Evolutionary conservation across 2,329 filamentous ascomycete genomes (phyloP).

Genomic region (Neopestalotiopsis sp.): DNA sequence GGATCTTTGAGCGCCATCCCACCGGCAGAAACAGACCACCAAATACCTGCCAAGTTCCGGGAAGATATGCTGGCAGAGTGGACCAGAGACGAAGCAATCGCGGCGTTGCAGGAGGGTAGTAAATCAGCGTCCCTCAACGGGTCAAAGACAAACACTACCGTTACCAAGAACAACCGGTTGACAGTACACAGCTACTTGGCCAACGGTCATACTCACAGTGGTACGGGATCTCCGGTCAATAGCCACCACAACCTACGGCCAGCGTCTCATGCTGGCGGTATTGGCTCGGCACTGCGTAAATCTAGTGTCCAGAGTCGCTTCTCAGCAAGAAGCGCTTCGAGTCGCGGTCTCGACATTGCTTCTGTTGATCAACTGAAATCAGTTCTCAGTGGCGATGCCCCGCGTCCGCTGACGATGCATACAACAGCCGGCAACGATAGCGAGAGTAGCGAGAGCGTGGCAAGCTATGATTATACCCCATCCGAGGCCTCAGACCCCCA

Average conservation of each 20-base stretch:
- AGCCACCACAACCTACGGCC: constrained; percentile 57
- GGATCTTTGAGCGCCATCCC: constrained; percentile 47
- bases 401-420: constrained; percentile 43
- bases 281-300: constrained; percentile 52
- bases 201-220: constrained; percentile 43
- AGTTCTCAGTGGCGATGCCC: constrained; percentile 59
- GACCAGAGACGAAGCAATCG: constrained; percentile 76
- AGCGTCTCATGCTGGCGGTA: constrained; percentile 43
- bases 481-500: constrained; percentile 46
- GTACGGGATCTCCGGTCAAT: constrained; percentile 51
- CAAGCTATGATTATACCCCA: constrained; percentile 71
- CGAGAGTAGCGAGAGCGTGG: constrained; percentile 69
- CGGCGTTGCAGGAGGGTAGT: constrained; percentile 69
- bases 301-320: constrained; percentile 57
- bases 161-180: constrained; percentile 58
- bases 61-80: constrained; percentile 82
- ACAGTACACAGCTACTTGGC: constrained; percentile 57
- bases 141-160: constrained; percentile 69
- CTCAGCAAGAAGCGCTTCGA: constrained; percentile 49
- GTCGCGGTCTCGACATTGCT: constrained; percentile 54
- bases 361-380: constrained; percentile 69
- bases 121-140: constrained; percentile 78
- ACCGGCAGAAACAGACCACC: constrained; percentile 46
- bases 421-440: constrained; percentile 48
- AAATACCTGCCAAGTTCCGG: constrained; percentile 69